These are phyloP conservation scores for Aspergillus aculeatinus DNA, from an alignment of 2,329 filamentous ascomycete genomes.

Conservation along the genomic window DNA sequence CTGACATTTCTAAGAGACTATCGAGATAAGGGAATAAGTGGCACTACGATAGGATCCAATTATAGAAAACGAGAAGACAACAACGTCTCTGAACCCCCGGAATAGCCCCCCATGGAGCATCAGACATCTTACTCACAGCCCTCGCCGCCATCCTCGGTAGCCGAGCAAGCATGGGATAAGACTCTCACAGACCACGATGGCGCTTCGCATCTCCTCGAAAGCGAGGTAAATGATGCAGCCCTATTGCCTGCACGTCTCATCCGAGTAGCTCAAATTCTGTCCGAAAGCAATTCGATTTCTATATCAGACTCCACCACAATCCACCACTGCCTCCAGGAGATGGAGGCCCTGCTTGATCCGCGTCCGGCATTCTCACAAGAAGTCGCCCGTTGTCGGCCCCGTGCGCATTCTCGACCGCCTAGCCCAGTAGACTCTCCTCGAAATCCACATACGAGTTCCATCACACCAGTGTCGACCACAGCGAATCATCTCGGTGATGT, in stretches of 20 bases:
- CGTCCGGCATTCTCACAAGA: constrained; percentile 21
- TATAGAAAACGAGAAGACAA: background rate
- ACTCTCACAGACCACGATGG: constrained; percentile 8
- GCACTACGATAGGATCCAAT: background rate
- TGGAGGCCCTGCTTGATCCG: constrained; percentile 35
- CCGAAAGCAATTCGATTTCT: constrained; percentile 25
- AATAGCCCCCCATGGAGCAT: constrained; percentile 10
- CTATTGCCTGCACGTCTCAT: constrained; percentile 28
- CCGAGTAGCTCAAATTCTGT: constrained; percentile 33
- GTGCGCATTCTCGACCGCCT: constrained; percentile 6
- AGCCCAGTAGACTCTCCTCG: background rate
- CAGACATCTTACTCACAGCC: constrained; percentile 6
- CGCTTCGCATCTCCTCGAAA: constrained; percentile 5
- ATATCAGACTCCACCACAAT: constrained; percentile 31
- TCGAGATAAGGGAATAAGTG: background rate
- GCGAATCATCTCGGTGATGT: background rate
- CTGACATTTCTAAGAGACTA: background rate
- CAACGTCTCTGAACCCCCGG: background rate
- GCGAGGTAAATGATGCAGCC: constrained; percentile 1
- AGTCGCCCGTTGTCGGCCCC: constrained; percentile 19
- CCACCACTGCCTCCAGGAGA: constrained; percentile 38
- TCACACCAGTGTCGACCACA: background rate
- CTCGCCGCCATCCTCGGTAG: constrained; percentile 26
- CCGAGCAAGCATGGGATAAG: constrained; percentile 26
- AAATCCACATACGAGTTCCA: background rate